Base-by-base conservation (phyloP, 352 stramenopile genomes). In the Plasmopara viticola region DNA sequence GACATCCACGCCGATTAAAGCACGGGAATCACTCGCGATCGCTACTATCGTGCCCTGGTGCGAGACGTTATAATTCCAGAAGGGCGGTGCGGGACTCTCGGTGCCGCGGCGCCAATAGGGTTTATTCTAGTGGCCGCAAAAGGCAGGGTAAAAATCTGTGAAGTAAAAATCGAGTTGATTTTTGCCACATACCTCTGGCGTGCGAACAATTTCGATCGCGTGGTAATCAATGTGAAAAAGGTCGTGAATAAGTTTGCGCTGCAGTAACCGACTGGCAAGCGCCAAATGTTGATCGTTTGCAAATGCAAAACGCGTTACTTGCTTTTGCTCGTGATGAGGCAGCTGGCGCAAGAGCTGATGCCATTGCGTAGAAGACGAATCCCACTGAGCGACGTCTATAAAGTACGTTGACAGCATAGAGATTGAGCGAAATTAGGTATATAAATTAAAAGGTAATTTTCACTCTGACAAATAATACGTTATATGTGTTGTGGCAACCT, bases 51-150 rank as follows among this genome's bases (percentile, higher is more conserved):
- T 70, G 17, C 77, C 78, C 34, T 92, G 77, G 44, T 92, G 81
- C 5, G 81, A 92, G 20, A 87, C 78, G 40, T 90, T 92, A 64
- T 80, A 92, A 53, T 92, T 92, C 78, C 81, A 92, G 13, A 33
- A 52, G 28, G 44, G 18, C 42, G 60, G 49, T 9, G 66, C 30
- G 2, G 1, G 9, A 18, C n/a, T 56, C 0, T 9, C 2, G 13
- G n/a, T 44, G 28, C 40, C 9, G 8, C 63, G 64, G 9, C 46
- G 61, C 77, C 73, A 89, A 34, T 68, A 89, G 10, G 78, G 78
- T 56, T 91, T 91, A 42, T 70, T 68, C 74, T 87, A 48, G 20
- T 25, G 20, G 20, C 20, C 37, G 14, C 8, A 41, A 14, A 17
- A 1, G 12, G 1, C 14, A 18, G 7, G n/a, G 2, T 41, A 18